These are phyloP conservation scores for Albifimbria verrucaria DNA, from an alignment of 2,329 filamentous ascomycete species.

Conservation along the genomic window DNA sequence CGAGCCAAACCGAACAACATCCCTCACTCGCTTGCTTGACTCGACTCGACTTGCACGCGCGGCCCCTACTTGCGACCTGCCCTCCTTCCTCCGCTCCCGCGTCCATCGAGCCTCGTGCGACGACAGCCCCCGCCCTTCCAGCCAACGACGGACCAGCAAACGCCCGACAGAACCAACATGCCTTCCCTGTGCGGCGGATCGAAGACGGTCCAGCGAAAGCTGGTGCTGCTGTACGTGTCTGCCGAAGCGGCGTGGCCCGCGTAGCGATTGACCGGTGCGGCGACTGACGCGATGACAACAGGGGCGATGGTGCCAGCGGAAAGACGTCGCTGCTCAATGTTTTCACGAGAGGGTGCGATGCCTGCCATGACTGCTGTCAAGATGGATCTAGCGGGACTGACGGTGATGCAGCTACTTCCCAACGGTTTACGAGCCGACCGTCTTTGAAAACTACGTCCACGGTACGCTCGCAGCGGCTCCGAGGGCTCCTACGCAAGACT, in stretches of 20 bases:
- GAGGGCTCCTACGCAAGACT: background rate
- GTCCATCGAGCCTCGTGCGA: too few relatives aligned
- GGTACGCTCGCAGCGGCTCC: slow-evolving; percentile 49
- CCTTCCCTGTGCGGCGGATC: slow-evolving; percentile 60
- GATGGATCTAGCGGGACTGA: slow-evolving; percentile 10
- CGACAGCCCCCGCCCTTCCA: too few relatives aligned
- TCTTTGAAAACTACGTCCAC: slow-evolving; percentile 99
- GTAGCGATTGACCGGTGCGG: background rate
- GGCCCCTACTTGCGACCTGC: too few relatives aligned
- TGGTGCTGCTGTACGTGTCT: slow-evolving; percentile 72
- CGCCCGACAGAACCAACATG: slow-evolving; percentile 14
- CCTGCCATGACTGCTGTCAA: background rate
- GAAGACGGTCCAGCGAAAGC: slow-evolving; percentile 91
- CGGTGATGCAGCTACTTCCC: slow-evolving; percentile 73
- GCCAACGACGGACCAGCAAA: slow-evolving; percentile 3
- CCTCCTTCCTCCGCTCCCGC: too few relatives aligned
- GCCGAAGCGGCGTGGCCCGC: too few relatives aligned
- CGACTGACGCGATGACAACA: slow-evolving; percentile 31
- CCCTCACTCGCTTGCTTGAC: too few relatives aligned
- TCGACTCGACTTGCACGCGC: too few relatives aligned
- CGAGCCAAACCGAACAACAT: background rate
- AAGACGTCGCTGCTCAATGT: slow-evolving; percentile 98
- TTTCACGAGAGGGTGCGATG: slow-evolving; percentile 87
- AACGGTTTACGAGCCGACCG: slow-evolving; percentile 96
- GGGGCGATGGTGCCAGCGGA: slow-evolving; percentile 92